A percentile compares a stretch with the other conserved stretches of the same genome.
phyloP scores from a whole-genome alignment of 164 flowering plant genomes.

The Pachysandra terminalis region DNA sequence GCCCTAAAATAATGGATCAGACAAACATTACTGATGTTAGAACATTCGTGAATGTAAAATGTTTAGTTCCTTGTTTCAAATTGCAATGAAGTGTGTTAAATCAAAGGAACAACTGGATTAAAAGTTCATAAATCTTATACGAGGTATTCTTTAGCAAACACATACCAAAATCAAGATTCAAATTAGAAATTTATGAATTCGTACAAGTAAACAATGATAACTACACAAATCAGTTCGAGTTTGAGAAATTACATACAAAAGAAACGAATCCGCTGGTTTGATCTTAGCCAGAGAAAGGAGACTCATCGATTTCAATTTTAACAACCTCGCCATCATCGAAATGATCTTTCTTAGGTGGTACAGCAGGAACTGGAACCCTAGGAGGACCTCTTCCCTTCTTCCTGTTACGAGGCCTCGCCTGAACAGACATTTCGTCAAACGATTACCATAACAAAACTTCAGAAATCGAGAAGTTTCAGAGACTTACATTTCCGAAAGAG shows the following conservation, averaged over 20 bases:
- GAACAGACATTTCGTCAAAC: constrained; percentile 1
- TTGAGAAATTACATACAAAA: constrained; percentile 13
- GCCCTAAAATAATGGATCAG: no score
- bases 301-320: constrained; percentile 69
- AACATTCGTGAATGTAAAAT: background rate
- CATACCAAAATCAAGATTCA: background rate
- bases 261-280: background rate
- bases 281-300: constrained; percentile 33
- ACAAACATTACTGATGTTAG: no score
- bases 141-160: background rate
- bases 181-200: background rate
- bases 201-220: background rate
- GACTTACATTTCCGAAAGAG: constrained; percentile 84
- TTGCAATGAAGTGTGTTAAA: no score
- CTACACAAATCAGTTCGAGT: no score
- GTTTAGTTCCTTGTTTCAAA: no score
- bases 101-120: background rate
- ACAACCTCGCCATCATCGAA: constrained; percentile 53
- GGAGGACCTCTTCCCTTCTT: constrained; percentile 91
- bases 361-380: constrained; percentile 49
- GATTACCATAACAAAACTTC: background rate
- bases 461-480: background rate
- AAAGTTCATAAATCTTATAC: background rate
- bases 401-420: constrained; percentile 88
- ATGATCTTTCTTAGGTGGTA: constrained; percentile 60